Conservation (phyloP, 1,139 yeast species). For the Blastobotrys apis region DNA sequence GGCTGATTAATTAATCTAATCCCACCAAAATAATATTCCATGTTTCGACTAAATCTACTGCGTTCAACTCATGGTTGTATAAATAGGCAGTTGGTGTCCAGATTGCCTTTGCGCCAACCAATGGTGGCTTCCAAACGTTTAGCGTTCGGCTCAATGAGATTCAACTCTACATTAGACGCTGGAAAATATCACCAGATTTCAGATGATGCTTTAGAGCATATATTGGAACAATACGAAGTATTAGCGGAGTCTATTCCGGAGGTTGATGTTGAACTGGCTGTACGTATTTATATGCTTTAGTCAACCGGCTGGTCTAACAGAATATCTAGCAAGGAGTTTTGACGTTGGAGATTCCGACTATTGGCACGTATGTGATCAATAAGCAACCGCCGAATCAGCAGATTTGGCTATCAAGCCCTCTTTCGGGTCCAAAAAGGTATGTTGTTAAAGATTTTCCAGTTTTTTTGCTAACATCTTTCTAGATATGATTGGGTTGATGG, state of each 20-base stretch:
- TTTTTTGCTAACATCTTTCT: not conserved
- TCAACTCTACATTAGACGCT: slow-evolving; percentile 3
- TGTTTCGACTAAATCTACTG: too few species aligned
- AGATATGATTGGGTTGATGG: slow-evolving; percentile 36
- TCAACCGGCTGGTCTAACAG: slow-evolving; percentile 2
- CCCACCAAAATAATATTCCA: too few species aligned
- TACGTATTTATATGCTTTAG: slow-evolving; percentile 29
- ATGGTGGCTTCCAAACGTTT: too few species aligned
- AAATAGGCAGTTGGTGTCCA: too few species aligned
- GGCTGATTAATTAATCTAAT: too few species aligned
- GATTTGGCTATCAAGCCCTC: slow-evolving; percentile 86
- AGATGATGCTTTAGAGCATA: slow-evolving; percentile 57
- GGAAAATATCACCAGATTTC: slow-evolving; percentile 51
- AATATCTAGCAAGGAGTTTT: slow-evolving; percentile 63
- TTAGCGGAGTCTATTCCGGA: slow-evolving; percentile 56
- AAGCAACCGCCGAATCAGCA: slow-evolving; percentile 94
- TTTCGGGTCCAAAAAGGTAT: slow-evolving; percentile 80
- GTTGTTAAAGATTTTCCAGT: not conserved
- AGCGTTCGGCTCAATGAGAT: too few species aligned
- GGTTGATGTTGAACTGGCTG: slow-evolving; percentile 70
- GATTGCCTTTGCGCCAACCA: too few species aligned
- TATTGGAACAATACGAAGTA: slow-evolving; percentile 60
- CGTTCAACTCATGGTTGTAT: too few species aligned
- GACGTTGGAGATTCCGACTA: slow-evolving; percentile 59
- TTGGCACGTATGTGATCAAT: slow-evolving; percentile 82